Base-by-base conservation (phyloP, 805 yeast species). In the Pichia cabralensis region DNA sequence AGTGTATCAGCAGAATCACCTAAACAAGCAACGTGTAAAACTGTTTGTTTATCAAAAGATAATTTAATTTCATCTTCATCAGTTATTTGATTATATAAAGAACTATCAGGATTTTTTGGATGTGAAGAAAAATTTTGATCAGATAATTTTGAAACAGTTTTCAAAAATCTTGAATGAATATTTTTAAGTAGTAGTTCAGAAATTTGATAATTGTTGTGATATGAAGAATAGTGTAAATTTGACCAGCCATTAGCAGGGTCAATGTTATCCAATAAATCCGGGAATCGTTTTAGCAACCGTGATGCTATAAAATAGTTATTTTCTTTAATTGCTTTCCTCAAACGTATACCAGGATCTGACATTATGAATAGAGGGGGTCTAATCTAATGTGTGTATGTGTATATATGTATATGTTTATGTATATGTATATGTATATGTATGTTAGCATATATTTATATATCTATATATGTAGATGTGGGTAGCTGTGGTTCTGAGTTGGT, bases 241-340 rank as follows among this genome's bases (percentile, higher is more conserved):
- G 81, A 67, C 95, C 95, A 84, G 2, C 95, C 95, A 48, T 77
- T 74, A 16, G 50, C 21, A 5, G 85, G 71, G 49, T 85, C 81
- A 17, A 75, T 62, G 49, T 82, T 80, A 40, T 75, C 76, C 42
- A 84, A 53, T 26, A 82, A 62, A 22, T 74, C 77, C 0, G 94
- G 92, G 44, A 66, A 78, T 25, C 85, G 64, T 34, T 68, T 63
- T n/a, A 84, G 55, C 6, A 84, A 60, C 18, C 89, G 67, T 43
- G 69, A 65, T 13, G 76, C 85, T 11, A 79, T 75, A 23, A 72
- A 62, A 15, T 71, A 60, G 40, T 78, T 76, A 33, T 84, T 86
- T 23, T 65, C 64, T 5, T 65, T 59, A 16, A 85, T 67, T 3
- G 92, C 85, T 33, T 64, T 64, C 32, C 94, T 69, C n/a, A 84